These are phyloP conservation scores for Phytophthora syringae DNA, from an alignment of 352 stramenopile species.

Conservation along the genomic window DNA sequence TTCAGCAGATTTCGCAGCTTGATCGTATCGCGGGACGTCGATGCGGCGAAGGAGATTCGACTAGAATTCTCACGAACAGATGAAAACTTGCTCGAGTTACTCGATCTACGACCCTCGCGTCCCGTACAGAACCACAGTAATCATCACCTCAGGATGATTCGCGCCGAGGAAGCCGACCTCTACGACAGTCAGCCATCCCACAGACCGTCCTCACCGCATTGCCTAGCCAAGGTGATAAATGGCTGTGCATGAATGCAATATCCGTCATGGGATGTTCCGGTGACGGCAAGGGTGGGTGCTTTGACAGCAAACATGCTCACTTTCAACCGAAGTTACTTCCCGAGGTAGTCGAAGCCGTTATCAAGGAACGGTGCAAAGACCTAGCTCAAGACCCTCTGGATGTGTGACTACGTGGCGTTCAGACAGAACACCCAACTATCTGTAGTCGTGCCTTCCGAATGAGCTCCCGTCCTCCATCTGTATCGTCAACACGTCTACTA, in stretches of 20 bases:
- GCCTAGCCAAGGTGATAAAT: background rate
- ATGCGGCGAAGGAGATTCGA: background rate
- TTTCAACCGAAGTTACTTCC: slow-evolving; percentile 2
- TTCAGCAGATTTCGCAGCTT: slow-evolving; percentile 13
- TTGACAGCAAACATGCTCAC: slow-evolving; percentile 11
- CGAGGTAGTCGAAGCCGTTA: slow-evolving; percentile 4
- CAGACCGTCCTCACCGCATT: background rate
- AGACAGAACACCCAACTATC: no score
- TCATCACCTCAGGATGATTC: background rate
- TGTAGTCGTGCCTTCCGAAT: no score
- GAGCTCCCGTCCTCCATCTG: no score
- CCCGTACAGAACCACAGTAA: background rate
- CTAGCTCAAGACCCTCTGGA: background rate
- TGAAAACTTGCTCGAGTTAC: slow-evolving; percentile 13
- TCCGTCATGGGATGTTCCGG: background rate
- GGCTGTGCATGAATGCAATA: slow-evolving; percentile 12
- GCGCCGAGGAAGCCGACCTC: background rate
- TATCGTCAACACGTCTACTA: no score
- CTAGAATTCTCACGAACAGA: slow-evolving; percentile 15
- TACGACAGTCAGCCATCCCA: background rate
- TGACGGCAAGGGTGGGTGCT: slow-evolving; percentile 4
- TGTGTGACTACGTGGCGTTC: background rate
- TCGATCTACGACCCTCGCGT: background rate
- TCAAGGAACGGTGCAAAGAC: background rate
- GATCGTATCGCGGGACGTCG: background rate